Evolutionary conservation across 1,284 basidiomycete species (phyloP), one percentile per base, ranked within the genome.

Genomic region (Trametes versicolor): DNA sequence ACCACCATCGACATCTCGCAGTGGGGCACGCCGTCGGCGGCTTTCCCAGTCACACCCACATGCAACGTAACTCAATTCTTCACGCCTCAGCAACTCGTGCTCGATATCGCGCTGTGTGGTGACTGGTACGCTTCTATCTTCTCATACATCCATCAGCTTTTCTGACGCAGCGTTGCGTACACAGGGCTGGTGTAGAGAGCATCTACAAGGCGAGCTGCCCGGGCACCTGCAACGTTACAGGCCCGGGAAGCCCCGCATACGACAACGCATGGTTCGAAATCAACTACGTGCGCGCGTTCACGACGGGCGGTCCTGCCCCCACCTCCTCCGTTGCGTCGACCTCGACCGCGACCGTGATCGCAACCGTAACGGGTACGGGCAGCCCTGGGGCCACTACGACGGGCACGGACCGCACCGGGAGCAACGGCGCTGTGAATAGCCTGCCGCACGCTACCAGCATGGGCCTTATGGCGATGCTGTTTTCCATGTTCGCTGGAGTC

Each of bases 31-130:
- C 88, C 89, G 0, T 80, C 82, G 13, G 88, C 88, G 0, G 77
- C 79, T 36, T 90, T 83, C 70, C 79, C 79, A 4, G 77, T 79
- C 15, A 70, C 70, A 9, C 70, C 76, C 1, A 71, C 77, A 0
- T 87, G 85, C 71, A 81, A 84, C 67, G 77, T 85, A 52, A 75
- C 81, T 9, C 69, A 80, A 41, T 85, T 76, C 73, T 90, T 89
- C 72, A 77, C 76, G 6, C 70, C 83, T 3, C 86, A 88, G 71
- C 81, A 84, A 50, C 73, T 89, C 13, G 81, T 88, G 6, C 68
- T 90, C 60, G 82, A 88, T 63, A 88, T 87, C 61, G 83, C 83
- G 21, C 79, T 90, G 12, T 91, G 89, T 71, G 81, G 87, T 27
- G 77, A 77, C 65, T 88, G 85, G 83, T 83, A 58, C 47, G 80